Base-by-base conservation (phyloP, 306 rosid genomes). In the Canavalia gladiata region DNA sequence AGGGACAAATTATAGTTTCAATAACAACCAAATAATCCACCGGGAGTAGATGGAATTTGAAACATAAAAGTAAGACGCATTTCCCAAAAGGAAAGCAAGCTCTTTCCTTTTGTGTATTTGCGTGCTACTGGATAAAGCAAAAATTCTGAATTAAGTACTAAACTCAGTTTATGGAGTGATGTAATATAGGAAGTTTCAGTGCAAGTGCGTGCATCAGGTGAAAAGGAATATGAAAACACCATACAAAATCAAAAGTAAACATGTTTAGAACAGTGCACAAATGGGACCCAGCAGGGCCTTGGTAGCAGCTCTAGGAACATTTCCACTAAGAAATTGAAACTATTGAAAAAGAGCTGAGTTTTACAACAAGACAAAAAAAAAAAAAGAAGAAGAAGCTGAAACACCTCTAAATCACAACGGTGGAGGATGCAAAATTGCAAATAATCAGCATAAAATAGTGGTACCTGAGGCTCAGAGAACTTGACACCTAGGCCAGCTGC, bases 401-500 rank as follows among this genome's bases (percentile, higher is more conserved):
- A 74, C 72, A 74, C 63, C 39, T 13, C 41, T 42, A 66, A 47
- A 79, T 64, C 47, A 18, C 72, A 70, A 52, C 5, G 75, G 34
- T 30, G 74, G 13, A 68, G 59, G 46, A 31, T 7, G 70, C 52
- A 63, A 67, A 50, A 69, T 18, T 56, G 30, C 37, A 69, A 86
- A 56, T 25, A 37, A 67, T 58, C 18, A 66, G 76, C 63, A 79
- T n/a, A 65, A 76, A 57, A 56, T 31, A 68, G 69, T 50, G 71
- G 83, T 67, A 94, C 98, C 94, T 94, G 97, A 77, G 98, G 81
- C 81, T 94, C 89, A 47, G 95, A 87, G 86, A 94, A 94, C 76
- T 90, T 90, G 78, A 87, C 81, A 68, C 86, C 95, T 6, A 86
- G 85, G 37, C 80, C 75, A 33, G 95, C 92, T 4, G 91, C 88